Base-by-base conservation (phyloP, 139 green algal species). In the Volvox africanus region DNA sequence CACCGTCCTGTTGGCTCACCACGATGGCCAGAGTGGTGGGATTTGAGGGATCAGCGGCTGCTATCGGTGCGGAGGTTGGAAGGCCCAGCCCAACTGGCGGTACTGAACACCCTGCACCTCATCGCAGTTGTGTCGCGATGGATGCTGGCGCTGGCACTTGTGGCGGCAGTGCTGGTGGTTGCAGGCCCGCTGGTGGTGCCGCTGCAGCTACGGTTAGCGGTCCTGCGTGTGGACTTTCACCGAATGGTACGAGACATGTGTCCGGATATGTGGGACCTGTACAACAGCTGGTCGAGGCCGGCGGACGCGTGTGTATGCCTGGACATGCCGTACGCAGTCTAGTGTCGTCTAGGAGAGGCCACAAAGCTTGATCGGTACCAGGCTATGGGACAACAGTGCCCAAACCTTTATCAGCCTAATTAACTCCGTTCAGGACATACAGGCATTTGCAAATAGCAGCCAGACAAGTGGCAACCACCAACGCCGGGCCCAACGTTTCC, bases 191-290 rank as follows among this genome's bases (percentile, higher is more conserved):
- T 55, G 50, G 24, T 55, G 50, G 50, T 28, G 50, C 28, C 80
- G 55, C 80, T 37, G 24, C 24, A 14, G 50, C 11, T 71, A 24
- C 80, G 55, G 22, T 13, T 16, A n/a, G 80, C 26, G 26, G 1
- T 86, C 26, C 80, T 86, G 80, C 80, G 80, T 14, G 19, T 28
- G 80, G 12, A 50, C 17, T 50, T 86, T 55, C 55, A 44, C 26
- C 13, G 9, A 22, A 33, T 36, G 80, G 28, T 86, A 3, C 80
- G 80, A 2, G 14, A 55, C 13, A 22, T 14, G 11, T 86, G 24
- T n/a, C 50, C 80, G 32, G 80, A 86, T 55, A 86, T 86, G 80
- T 86, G 80, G 80, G 26, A 36, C 24, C 18, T 86, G 80, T 55
- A 71, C 50, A 3, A 22, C 24, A 20, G 11, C 50, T 86, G 80